A percentile compares a stretch with the other conserved stretches of the same genome.
Evolutionary conservation across 345 rosid species (phyloP).

Genomic region (Melaleuca alternifolia): DNA sequence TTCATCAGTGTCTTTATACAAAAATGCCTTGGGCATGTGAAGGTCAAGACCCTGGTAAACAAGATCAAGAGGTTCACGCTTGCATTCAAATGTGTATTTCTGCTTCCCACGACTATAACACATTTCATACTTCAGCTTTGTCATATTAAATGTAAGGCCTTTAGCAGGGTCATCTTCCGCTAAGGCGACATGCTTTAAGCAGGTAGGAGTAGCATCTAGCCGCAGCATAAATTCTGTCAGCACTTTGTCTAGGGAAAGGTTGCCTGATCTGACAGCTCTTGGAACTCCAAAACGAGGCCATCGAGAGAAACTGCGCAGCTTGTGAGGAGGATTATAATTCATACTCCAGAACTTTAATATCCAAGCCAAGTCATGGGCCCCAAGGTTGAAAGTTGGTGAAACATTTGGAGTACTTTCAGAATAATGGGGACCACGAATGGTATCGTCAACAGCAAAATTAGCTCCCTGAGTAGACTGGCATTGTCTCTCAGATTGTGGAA

Average conservation of each 20-base stretch:
- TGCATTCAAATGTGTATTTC: conserved; percentile 80
- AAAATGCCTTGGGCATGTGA: conserved; percentile 66
- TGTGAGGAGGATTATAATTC: conserved; percentile 92
- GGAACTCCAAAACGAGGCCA: conserved; percentile 96
- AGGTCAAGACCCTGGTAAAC: conserved; percentile 94
- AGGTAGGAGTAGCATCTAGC: conserved; percentile 67
- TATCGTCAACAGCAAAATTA: conserved; percentile 21
- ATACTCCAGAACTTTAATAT: conserved; percentile 65
- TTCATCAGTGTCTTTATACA: conserved; percentile 57
- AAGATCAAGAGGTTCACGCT: conserved; percentile 88
- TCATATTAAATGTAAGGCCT: conserved; percentile 72
- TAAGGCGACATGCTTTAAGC: conserved; percentile 63
- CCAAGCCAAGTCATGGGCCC: conserved; percentile 99
- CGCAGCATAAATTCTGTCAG: conserved; percentile 97
- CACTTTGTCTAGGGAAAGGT: conserved; percentile 85
- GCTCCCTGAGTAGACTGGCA: conserved; percentile 28
- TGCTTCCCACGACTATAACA: conserved; percentile 85
- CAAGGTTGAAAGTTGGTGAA: conserved; percentile 62
- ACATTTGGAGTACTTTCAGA: conserved; percentile 26
- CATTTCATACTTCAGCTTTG: conserved; percentile 75
- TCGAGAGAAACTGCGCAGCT: conserved; percentile 77
- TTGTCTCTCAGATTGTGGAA: conserved; percentile 17
- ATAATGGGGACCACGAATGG: conserved; percentile 22
- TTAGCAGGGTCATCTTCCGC: conserved; percentile 93
- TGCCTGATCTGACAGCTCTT: conserved; percentile 75